Evolutionary conservation across 257 asterid species (phyloP).

Genomic region (Coffea eugenioides): DNA sequence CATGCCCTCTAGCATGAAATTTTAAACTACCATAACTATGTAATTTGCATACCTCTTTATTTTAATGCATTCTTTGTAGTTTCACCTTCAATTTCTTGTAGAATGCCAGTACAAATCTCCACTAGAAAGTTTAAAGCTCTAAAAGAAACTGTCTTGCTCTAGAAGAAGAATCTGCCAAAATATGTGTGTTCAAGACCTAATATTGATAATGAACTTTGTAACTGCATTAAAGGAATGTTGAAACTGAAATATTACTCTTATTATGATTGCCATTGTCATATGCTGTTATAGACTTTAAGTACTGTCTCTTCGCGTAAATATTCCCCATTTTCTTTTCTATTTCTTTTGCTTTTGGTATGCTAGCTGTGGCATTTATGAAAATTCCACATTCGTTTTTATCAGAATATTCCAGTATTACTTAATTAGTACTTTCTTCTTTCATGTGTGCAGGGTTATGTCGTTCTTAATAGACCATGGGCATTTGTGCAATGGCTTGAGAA

Average conservation of each 20-base stretch:
- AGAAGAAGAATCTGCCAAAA: background rate
- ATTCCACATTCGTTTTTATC: background rate
- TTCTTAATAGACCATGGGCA: slow-evolving; percentile 96
- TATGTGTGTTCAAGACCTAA: background rate
- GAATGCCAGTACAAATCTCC: background rate
- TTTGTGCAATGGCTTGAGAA: slow-evolving; percentile 98
- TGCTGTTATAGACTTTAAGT: background rate
- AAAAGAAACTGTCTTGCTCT: background rate
- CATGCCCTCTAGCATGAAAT: background rate
- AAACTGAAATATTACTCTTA: background rate
- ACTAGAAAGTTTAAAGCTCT: background rate
- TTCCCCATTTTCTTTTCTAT: background rate
- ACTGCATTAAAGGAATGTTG: background rate
- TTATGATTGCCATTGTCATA: background rate
- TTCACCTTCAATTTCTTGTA: background rate
- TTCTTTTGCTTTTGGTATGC: background rate
- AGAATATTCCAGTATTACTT: background rate
- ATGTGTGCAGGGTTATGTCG: slow-evolving; percentile 69
- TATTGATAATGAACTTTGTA: background rate
- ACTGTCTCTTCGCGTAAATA: background rate
- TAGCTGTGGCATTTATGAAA: background rate
- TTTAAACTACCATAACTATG: background rate
- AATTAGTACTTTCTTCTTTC: background rate
- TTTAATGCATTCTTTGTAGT: no score
- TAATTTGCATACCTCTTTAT: background rate